Base-by-base conservation (phyloP, 1,284 basidiomycete species). In the Mycena citricolor region DNA sequence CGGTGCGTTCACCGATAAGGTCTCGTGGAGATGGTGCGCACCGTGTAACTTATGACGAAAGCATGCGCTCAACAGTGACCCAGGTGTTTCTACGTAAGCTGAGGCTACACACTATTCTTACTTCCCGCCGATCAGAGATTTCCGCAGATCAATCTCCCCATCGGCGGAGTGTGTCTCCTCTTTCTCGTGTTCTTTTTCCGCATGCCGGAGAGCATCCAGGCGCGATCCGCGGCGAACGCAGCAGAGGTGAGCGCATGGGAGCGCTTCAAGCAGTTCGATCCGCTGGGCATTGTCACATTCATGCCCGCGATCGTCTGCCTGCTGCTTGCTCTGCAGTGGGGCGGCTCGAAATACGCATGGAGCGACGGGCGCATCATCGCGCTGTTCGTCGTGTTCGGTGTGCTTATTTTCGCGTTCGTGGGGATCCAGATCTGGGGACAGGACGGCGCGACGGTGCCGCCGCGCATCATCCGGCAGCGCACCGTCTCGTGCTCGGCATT, bases 281-380 rank as follows among this genome's bases (percentile, higher is more conserved):
- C 32, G 31, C 39, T 16, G 5, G 49, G 49, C 13, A 47, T 34
- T n/a, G 35, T 42, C 29, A 29, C 48, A 13, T 44, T 52, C 13
- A 26, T 44, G 8, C 33, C 50, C 13, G 34, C 37, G 3, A 41
- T 52, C 8, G 28, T 41, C 17, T 14, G 31, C 12, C 38, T 54
- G 2, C 48, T 54, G 8, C 44, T 54, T 16, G 48, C 52, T 2
- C 17, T 54, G 4, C 48, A 54, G 26, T 54, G 52, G 52, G 52
- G 52, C 17, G 52, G 52, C 12, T 38, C 48, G 8, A 40, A 21
- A 17, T 47, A 44, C 24, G 14, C 35, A 8, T 54, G 52, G 52
- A 36, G 11, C 16, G 42, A 35, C n/a, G 32, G 14, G 12, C 19
- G 26, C 22, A 49, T 54, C 21, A 46, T 54, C 29, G 42, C 8